These are phyloP conservation scores for Ophiostoma quercus DNA, from an alignment of 2,329 filamentous ascomycete genomes.

Conservation along the genomic window DNA sequence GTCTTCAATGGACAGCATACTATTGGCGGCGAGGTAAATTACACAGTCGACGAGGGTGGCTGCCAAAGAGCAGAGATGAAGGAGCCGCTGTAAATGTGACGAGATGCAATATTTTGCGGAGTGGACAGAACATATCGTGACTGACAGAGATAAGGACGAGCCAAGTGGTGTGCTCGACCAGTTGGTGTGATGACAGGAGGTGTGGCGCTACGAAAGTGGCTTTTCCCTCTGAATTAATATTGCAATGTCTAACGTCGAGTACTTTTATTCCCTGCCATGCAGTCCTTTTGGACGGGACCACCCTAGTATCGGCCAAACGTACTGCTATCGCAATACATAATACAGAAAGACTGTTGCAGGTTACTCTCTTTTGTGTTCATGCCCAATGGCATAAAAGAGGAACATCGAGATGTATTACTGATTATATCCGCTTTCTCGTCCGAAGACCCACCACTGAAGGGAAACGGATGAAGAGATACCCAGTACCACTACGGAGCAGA, in stretches of 20 bases:
- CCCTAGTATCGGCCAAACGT: not conserved
- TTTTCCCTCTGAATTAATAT: not conserved
- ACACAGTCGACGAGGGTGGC: not conserved
- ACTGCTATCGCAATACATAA: not conserved
- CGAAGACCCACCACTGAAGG: not conserved
- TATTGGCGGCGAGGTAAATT: not conserved
- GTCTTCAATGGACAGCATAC: not conserved
- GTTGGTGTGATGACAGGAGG: not conserved
- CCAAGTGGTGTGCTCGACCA: not conserved
- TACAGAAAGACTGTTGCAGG: not conserved
- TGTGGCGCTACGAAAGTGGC: slow-evolving; percentile 1
- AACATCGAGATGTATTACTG: not conserved
- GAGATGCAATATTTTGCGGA: not conserved
- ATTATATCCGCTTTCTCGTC: not conserved
- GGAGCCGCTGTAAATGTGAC: not conserved
- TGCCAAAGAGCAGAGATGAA: not conserved
- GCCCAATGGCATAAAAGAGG: not conserved
- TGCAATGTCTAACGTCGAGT: not conserved
- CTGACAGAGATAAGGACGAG: not conserved
- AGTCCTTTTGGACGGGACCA: slow-evolving; percentile 8
- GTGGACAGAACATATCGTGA: not conserved
- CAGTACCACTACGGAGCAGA: not conserved
- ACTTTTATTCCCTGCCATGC: not conserved
- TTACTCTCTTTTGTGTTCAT: not conserved
- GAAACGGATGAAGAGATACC: not conserved